Conservation (phyloP, 257 asterid genomes). For the Solanum lycopersicoides region DNA sequence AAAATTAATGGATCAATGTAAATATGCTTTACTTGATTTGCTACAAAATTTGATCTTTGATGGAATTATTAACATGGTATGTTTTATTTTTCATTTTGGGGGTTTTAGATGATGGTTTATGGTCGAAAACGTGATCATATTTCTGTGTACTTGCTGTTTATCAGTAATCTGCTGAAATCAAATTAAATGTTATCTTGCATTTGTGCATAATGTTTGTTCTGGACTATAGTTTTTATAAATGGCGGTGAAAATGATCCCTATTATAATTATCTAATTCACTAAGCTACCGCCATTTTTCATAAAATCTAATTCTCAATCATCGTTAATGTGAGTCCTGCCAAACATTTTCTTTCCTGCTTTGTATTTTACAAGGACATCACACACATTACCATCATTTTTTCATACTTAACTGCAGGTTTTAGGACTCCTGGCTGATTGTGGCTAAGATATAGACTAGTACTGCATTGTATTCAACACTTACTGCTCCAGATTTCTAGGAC, state of each 20-base stretch:
- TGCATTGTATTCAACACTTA: slow-evolving; percentile 42
- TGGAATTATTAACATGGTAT: neutral
- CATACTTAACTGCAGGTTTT: slow-evolving; percentile 67
- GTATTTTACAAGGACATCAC: slow-evolving; percentile 7
- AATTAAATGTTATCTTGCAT: neutral
- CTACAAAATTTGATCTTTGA: neutral
- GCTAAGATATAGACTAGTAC: slow-evolving; percentile 35
- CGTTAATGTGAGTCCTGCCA: neutral
- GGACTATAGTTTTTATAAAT: neutral
- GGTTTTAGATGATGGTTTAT: neutral
- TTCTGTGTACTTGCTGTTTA: neutral
- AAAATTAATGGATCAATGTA: neutral
- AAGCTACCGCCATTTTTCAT: neutral
- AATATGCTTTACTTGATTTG: neutral
- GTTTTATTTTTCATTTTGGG: neutral
- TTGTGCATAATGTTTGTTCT: neutral
- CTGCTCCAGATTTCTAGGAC: slow-evolving; percentile 17
- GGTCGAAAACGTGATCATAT: neutral
- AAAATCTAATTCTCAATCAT: neutral
- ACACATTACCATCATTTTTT: slow-evolving; percentile 44
- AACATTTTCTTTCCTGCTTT: neutral
- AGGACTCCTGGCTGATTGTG: slow-evolving; percentile 59
- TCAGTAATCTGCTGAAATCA: neutral
- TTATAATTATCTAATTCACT: neutral
- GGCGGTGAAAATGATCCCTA: neutral